Percentiles rank a stretch among this genome's conserved stretches.
Evolutionary conservation across 1,284 basidiomycete species (phyloP).

Genomic region (Ganoderma meredithae): DNA sequence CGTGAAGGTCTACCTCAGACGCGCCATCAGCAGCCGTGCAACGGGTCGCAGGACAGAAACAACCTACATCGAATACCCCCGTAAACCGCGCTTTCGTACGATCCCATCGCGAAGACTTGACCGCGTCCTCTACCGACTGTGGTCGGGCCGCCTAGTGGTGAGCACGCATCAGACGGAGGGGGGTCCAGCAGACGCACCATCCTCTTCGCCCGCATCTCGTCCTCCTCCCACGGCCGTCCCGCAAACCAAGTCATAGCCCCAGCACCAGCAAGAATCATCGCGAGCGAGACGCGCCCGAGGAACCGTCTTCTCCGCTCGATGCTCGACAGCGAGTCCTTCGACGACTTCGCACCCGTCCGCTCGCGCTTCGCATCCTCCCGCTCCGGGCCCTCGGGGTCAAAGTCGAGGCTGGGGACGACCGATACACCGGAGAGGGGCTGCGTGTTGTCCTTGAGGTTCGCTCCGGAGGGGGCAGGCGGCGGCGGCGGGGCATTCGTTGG

Average conservation of each 20-base stretch:
- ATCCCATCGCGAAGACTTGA: slow-evolving; percentile 61
- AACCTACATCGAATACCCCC: slow-evolving; percentile 70
- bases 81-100: slow-evolving; percentile 65
- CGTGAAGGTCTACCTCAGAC: slow-evolving; percentile 75
- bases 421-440: slow-evolving; percentile 27
- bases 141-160: slow-evolving; percentile 6
- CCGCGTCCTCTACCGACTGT: slow-evolving; percentile 63
- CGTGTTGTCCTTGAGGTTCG: slow-evolving; percentile 16
- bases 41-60: neutral
- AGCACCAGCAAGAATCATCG: slow-evolving; percentile 56
- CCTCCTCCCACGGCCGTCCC: slow-evolving; percentile 45
- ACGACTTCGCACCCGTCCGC: slow-evolving; percentile 75
- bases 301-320: slow-evolving; percentile 72
- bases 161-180: slow-evolving; percentile 14
- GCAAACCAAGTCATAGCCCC: slow-evolving; percentile 48
- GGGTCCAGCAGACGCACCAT: slow-evolving; percentile 48
- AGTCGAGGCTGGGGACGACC: slow-evolving; percentile 41
- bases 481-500: slow-evolving; percentile 25
- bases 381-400: slow-evolving; percentile 38
- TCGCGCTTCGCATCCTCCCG: slow-evolving; percentile 31
- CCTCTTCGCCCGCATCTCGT: slow-evolving; percentile 44
- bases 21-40: slow-evolving; percentile 10
- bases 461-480: slow-evolving; percentile 22
- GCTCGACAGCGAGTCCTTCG: slow-evolving; percentile 73
- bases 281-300: slow-evolving; percentile 58